Conservation (phyloP, 2,329 filamentous ascomycete genomes). For the Leptographium procerum region DNA sequence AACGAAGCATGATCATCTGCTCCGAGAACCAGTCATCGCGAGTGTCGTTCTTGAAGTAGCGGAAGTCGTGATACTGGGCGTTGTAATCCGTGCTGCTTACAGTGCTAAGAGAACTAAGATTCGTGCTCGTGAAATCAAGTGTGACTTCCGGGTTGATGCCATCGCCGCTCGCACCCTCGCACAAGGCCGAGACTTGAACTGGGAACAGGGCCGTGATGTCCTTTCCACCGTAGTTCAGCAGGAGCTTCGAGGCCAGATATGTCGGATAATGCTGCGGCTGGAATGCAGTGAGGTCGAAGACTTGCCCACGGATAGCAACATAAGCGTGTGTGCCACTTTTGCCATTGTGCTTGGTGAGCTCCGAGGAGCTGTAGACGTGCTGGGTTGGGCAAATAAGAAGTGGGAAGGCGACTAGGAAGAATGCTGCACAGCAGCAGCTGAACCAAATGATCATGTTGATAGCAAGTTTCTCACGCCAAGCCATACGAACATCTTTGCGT, state of each 20-base stretch:
- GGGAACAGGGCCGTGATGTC: conserved; percentile 89
- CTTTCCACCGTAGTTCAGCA: conserved; percentile 73
- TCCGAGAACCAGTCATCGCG: conserved; percentile 89
- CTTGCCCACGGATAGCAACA: conserved; percentile 74
- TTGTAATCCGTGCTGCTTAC: conserved; percentile 61
- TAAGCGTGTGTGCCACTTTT: conserved; percentile 53
- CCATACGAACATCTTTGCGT: conserved; percentile 81
- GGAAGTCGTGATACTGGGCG: conserved; percentile 83
- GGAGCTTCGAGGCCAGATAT: conserved; percentile 44
- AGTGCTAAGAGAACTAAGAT: conserved; percentile 55
- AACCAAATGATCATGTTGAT: conserved; percentile 98
- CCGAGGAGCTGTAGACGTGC: conserved; percentile 68
- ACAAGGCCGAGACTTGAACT: conserved; percentile 85
- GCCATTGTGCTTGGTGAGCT: conserved; percentile 65
- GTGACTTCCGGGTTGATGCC: conserved; percentile 61
- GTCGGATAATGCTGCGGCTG: conserved; percentile 68
- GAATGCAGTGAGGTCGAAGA: conserved; percentile 72
- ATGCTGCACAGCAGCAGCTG: conserved; percentile 62
- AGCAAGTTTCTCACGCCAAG: conserved; percentile 94
- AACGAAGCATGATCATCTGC: conserved; percentile 66
- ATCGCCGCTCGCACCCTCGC: conserved; percentile 58
- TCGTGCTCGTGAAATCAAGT: conserved; percentile 70
- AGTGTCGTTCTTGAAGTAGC: conserved; percentile 67
- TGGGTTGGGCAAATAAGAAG: conserved; percentile 83
- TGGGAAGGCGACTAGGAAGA: conserved; percentile 87